Percentiles rank a stretch among this genome's conserved stretches.
phyloP scores from a whole-genome alignment of 2,329 filamentous ascomycete genomes.

The Fusarium sp. region DNA sequence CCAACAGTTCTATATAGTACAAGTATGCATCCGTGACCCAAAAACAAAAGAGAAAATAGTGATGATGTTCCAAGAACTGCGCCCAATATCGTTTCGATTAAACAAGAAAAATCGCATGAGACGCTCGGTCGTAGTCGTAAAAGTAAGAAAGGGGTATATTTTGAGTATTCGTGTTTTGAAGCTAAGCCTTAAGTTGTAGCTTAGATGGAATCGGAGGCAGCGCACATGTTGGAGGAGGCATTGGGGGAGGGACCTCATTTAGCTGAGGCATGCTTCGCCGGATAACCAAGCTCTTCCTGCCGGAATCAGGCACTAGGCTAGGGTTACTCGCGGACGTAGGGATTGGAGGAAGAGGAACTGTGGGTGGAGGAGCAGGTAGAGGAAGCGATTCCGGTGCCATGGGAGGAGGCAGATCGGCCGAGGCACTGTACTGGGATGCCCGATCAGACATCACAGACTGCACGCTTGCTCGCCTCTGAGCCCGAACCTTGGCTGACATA shows the following conservation, averaged over 20 bases:
- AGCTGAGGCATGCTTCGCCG: slow-evolving; percentile 65
- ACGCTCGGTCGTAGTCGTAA: slow-evolving; percentile 34
- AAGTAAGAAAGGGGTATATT: slow-evolving; percentile 20
- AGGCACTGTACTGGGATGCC: slow-evolving; percentile 40
- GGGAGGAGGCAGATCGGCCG: slow-evolving; percentile 43
- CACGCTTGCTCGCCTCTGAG: slow-evolving; percentile 47
- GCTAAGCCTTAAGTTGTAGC: slow-evolving; percentile 35
- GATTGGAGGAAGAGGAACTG: slow-evolving; percentile 49
- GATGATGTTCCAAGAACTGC: slow-evolving; percentile 26
- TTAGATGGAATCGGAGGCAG: slow-evolving; percentile 63
- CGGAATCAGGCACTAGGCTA: slow-evolving; percentile 37
- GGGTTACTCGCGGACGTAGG: slow-evolving; percentile 44
- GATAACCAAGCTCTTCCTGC: slow-evolving; percentile 46
- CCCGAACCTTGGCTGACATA: slow-evolving; percentile 36
- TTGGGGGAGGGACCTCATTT: slow-evolving; percentile 62
- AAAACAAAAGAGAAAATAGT: slow-evolving; percentile 22
- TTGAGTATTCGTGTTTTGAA: slow-evolving; percentile 10
- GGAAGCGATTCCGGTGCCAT: slow-evolving; percentile 42
- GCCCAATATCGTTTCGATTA: slow-evolving; percentile 24
- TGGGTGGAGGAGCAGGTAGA: slow-evolving; percentile 47
- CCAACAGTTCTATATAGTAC: slow-evolving; percentile 38
- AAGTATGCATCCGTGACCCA: slow-evolving; percentile 10
- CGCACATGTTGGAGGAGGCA: slow-evolving; percentile 66
- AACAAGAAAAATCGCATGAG: slow-evolving; percentile 31
- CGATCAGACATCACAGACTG: slow-evolving; percentile 46